Evolutionary conservation across 306 rosid genomes (phyloP).

Genomic region (Oemleria cerasiformis): DNA sequence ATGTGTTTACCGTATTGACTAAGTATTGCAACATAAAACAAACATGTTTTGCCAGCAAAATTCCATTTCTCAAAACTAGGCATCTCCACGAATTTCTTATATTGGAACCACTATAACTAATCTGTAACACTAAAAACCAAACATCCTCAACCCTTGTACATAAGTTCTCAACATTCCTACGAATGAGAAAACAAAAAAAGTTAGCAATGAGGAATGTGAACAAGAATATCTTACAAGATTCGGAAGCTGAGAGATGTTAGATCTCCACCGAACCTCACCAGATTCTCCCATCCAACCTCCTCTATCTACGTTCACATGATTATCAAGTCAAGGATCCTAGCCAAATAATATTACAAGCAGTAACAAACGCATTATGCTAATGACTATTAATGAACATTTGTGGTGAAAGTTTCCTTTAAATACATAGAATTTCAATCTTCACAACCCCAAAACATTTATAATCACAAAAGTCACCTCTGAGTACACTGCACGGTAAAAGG

Average conservation of each 20-base stretch:
- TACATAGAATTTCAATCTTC: too few species aligned
- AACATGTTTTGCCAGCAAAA: neutral
- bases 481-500: constrained; percentile 30
- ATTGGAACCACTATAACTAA: neutral
- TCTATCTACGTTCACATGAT: constrained; percentile 30
- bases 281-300: constrained; percentile 45
- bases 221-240: constrained; percentile 25
- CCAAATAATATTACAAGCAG: neutral
- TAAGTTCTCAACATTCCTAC: neutral
- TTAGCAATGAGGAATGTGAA: neutral
- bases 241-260: constrained; percentile 33
- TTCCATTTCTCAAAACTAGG: neutral
- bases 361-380: neutral
- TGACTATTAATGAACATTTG: neutral
- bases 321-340: constrained; percentile 12
- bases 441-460: neutral
- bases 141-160: neutral
- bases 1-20: neutral
- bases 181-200: neutral
- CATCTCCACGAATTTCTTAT: constrained; percentile 7
- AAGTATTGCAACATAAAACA: neutral
- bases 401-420: neutral
- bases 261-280: constrained; percentile 30
- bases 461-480: constrained; percentile 24
- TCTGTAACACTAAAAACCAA: neutral